A percentile compares a stretch with the other conserved stretches of the same genome.
Evolutionary conservation across 768 basidiomycete genomes (phyloP).

Genomic region (Rhodotorula graminis): DNA sequence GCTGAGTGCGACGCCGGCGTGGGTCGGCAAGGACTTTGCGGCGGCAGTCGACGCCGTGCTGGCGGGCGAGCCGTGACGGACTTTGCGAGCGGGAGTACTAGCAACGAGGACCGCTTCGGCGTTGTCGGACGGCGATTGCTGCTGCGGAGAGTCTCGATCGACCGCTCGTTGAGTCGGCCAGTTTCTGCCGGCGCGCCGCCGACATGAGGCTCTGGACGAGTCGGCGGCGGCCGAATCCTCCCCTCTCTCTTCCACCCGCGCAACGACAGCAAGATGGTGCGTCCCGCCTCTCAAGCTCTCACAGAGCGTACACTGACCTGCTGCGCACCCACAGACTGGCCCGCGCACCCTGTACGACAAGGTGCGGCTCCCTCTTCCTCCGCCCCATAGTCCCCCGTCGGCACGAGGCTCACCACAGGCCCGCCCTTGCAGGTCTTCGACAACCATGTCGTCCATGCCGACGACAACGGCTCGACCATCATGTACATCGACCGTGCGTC

Average conservation of each 20-base stretch:
- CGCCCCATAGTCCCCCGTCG: neutral
- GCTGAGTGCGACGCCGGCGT: conserved; percentile 1
- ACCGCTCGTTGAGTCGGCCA: neutral
- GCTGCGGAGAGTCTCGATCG: neutral
- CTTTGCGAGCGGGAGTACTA: neutral
- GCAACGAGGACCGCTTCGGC: no score
- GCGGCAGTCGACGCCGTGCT: conserved; percentile 13
- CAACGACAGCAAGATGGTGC: neutral
- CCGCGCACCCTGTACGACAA: conserved; percentile 86
- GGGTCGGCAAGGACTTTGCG: conserved; percentile 18
- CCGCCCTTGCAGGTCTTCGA: conserved; percentile 63
- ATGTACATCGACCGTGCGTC: conserved; percentile 49
- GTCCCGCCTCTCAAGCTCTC: neutral
- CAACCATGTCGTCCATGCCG: conserved; percentile 72
- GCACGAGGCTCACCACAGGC: neutral
- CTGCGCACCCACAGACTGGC: neutral
- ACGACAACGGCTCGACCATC: conserved; percentile 47
- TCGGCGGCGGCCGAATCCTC: neutral
- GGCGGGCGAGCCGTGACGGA: no score
- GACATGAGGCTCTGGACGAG: no score
- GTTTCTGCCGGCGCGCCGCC: no score
- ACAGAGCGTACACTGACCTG: neutral
- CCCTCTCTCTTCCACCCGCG: no score
- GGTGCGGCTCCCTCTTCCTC: conserved; percentile 27
- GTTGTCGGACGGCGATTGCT: neutral